Evolutionary conservation across 164 flowering plant genomes (phyloP).

Genomic region (Houttuynia cordata): DNA sequence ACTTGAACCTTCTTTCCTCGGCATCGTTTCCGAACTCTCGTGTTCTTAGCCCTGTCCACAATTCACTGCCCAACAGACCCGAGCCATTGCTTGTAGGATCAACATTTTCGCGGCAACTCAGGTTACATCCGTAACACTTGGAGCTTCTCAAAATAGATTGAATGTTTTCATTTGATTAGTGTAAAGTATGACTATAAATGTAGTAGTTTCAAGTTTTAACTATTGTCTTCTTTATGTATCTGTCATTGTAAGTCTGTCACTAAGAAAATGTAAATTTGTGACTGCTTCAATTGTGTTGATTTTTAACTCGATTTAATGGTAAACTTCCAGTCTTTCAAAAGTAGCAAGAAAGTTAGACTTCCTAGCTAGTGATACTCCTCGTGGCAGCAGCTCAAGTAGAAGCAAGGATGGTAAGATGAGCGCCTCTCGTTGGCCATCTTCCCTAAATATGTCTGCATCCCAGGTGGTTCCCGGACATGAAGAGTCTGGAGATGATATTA

Average conservation of each 20-base stretch:
- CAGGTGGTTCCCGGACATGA: slow-evolving; percentile 18
- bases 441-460: slow-evolving; percentile 29
- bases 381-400: slow-evolving; percentile 15
- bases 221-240: neutral
- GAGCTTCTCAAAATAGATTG: neutral
- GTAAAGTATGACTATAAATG: neutral
- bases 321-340: slow-evolving; percentile 44
- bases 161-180: neutral
- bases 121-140: slow-evolving; percentile 22
- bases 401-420: slow-evolving; percentile 18
- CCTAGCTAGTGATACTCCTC: slow-evolving; percentile 19
- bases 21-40: slow-evolving; percentile 35
- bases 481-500: slow-evolving; percentile 17
- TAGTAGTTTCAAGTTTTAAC: no score
- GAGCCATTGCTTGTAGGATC: no score
- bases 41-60: slow-evolving; percentile 38
- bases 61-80: slow-evolving; percentile 14
- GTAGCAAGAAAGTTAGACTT: slow-evolving; percentile 28
- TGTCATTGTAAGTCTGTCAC: neutral
- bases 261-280: neutral
- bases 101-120: slow-evolving; percentile 22
- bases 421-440: slow-evolving; percentile 16
- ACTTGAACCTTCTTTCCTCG: slow-evolving; percentile 14
- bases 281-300: neutral
- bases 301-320: neutral